phyloP scores from a whole-genome alignment of 768 basidiomycete genomes.

The Hortiboletus flavorubellus region DNA sequence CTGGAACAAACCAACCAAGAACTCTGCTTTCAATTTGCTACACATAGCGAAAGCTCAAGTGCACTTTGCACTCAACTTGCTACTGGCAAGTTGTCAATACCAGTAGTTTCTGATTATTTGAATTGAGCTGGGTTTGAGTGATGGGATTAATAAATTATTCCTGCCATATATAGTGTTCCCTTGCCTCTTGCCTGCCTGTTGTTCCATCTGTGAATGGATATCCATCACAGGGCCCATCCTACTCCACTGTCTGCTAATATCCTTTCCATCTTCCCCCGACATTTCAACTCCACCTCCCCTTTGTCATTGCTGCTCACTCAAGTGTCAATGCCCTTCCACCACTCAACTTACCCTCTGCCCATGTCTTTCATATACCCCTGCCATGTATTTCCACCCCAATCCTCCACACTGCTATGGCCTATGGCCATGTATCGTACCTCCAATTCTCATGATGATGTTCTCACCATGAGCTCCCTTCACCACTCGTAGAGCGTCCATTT shows the following conservation, averaged over 20 bases:
- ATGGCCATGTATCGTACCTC: slow-evolving; percentile 36
- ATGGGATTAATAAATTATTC: slow-evolving; percentile 24
- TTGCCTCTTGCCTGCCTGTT: not conserved
- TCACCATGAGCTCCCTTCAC: slow-evolving; percentile 15
- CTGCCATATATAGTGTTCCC: slow-evolving; percentile 17
- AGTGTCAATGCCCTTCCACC: slow-evolving; percentile 41
- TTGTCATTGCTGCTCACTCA: slow-evolving; percentile 33
- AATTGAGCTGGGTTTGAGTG: slow-evolving; percentile 14
- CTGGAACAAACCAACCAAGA: no score
- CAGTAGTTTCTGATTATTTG: slow-evolving; percentile 29
- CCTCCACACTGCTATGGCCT: slow-evolving; percentile 24
- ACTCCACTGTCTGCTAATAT: slow-evolving; percentile 28
- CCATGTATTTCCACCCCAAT: slow-evolving; percentile 25
- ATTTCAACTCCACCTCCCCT: slow-evolving; percentile 39
- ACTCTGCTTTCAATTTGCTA: no score
- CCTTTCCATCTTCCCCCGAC: slow-evolving; percentile 44
- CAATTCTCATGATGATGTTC: slow-evolving; percentile 41
- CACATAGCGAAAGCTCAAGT: no score
- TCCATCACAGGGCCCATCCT: slow-evolving; percentile 30
- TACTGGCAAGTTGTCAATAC: not conserved
- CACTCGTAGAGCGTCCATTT: slow-evolving; percentile 16
- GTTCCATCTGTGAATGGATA: slow-evolving; percentile 22
- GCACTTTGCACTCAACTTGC: no score
- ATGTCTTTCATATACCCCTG: slow-evolving; percentile 25
- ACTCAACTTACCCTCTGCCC: slow-evolving; percentile 30